Conservation (phyloP, 179 eudicot genomes). For the Corrigiola litoralis region DNA sequence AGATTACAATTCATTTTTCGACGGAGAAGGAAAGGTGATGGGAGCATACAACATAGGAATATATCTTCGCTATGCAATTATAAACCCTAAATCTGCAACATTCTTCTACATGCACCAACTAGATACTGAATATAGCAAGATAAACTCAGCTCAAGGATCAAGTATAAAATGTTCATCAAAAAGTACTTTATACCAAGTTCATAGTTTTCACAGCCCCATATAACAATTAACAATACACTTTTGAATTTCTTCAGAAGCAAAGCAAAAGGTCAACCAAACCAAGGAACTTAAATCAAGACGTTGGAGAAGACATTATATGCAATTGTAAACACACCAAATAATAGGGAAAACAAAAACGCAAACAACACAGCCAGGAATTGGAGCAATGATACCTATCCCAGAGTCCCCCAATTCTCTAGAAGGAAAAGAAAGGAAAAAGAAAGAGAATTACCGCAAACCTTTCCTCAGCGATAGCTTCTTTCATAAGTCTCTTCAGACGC, state of each 20-base stretch:
- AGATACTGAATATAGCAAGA: no score
- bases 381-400: neutral
- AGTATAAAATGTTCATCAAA: no score
- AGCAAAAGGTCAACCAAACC: no score
- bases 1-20: no score
- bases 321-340: neutral
- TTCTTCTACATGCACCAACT: no score
- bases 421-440: neutral
- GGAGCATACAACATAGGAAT: no score
- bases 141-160: no score
- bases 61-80: no score
- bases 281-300: no score
- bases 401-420: neutral
- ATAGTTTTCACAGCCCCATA: neutral
- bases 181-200: neutral
- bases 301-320: neutral
- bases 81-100: no score
- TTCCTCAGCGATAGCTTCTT: constrained; percentile 77
- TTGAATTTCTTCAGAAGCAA: no score
- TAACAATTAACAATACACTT: neutral
- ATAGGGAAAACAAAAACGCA: neutral
- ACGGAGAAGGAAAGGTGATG: no score
- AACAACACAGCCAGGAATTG: neutral
- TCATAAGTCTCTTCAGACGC: constrained; percentile 62
- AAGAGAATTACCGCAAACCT: constrained; percentile 61